Conservation (phyloP, 441 rosid genomes). For the Aquilaria agallochum region DNA sequence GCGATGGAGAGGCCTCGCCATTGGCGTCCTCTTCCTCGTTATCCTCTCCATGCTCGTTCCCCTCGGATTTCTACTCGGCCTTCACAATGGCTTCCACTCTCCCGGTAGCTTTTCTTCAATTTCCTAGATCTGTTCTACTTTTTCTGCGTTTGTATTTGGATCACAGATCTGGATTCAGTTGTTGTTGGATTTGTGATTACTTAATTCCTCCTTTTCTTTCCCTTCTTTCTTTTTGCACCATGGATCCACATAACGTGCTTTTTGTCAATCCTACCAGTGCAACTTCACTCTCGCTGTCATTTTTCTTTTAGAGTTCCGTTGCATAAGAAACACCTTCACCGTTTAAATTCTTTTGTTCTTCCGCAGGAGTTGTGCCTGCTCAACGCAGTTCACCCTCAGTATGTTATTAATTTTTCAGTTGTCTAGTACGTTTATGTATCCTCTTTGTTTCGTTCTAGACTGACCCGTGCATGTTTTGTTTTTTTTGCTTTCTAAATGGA, state of each 20-base stretch:
- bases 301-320: too few species aligned
- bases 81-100: constrained; percentile 81
- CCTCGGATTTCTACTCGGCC: constrained; percentile 85
- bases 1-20: constrained; percentile 68
- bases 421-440: neutral
- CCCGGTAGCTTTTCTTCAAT: constrained; percentile 23
- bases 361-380: constrained; percentile 47
- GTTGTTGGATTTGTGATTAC: constrained; percentile 1
- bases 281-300: too few species aligned
- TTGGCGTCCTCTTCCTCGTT: constrained; percentile 80
- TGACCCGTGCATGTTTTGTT: neutral
- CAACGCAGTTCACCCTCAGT: constrained; percentile 43
- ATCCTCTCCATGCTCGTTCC: constrained; percentile 95
- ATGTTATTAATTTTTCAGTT: constrained; percentile 27
- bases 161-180: constrained; percentile 22
- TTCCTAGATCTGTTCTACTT: neutral
- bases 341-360: constrained; percentile 5
- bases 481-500: constrained; percentile 8
- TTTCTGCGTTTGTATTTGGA: constrained; percentile 3
- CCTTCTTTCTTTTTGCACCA: neutral
- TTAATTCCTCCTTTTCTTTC: neutral
- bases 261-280: too few species aligned
- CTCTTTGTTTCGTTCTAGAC: constrained; percentile 8
- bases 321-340: too few species aligned
- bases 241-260: too few species aligned